Conservation (phyloP, 208 protist species). For the Leishmania major region DNA sequence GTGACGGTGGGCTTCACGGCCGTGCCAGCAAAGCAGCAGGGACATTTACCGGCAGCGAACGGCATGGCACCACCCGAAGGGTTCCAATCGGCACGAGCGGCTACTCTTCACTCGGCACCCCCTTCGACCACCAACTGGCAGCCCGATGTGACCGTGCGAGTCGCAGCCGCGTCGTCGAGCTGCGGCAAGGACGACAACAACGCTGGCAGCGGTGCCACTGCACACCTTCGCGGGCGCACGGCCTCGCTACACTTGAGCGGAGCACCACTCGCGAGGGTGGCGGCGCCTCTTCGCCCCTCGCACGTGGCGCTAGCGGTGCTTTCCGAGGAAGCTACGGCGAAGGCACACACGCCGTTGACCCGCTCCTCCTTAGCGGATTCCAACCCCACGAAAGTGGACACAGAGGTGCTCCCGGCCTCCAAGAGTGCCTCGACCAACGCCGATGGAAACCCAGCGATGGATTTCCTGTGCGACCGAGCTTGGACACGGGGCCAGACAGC, state of each 20-base stretch:
- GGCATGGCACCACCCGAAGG: neutral
- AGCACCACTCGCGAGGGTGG: neutral
- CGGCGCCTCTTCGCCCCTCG: neutral
- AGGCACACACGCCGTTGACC: neutral
- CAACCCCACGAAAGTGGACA: neutral
- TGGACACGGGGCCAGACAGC: neutral
- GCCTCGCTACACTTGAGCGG: neutral
- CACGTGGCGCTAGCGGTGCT: neutral
- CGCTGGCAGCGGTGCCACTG: neutral
- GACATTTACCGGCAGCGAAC: neutral
- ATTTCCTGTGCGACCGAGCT: neutral
- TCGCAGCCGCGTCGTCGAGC: neutral
- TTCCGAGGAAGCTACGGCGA: neutral
- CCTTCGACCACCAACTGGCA: neutral
- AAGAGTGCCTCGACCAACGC: neutral
- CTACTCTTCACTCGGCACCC: neutral
- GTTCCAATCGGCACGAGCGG: neutral
- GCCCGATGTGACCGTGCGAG: neutral
- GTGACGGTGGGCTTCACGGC: neutral
- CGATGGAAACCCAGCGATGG: neutral
- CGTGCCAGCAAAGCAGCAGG: neutral
- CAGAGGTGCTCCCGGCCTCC: neutral
- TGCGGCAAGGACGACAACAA: neutral
- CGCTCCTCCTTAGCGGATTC: neutral
- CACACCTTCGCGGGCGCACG: neutral